Base-by-base conservation (phyloP, 257 asterid genomes). In the Solanum lycopersicoides region DNA sequence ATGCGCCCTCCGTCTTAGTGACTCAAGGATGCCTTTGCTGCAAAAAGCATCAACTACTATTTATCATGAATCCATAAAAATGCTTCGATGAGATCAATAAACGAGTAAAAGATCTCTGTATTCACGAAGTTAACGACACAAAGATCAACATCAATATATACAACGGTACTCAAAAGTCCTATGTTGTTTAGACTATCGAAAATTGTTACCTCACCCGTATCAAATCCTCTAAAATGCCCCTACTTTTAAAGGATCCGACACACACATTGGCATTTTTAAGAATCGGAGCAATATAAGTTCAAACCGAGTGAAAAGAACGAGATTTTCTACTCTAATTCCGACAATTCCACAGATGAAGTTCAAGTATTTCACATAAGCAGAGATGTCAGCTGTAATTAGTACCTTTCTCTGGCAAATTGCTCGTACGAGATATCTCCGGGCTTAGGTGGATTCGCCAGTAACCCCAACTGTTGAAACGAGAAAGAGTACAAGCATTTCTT, bases 341-440 rank as follows among this genome's bases (percentile, higher is more conserved):
- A 30, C 37, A 45, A 47, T 11, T 86, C 16, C 53, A 72, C 42
- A 18, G 3, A 6, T 32, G 50, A 45, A 69, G 42, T 53, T 42
- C 45, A 68, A 4, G n/a, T 39, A n/a, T 50, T n/a, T 82, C 32
- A 60, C 44, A 65, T 25, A 79, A 53, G 9, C 37, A 44, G 9
- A 45, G 66, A 79, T 25, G 13, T 50, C 83, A 76, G 79, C 15
- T 39, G 50, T 72, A 34, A 39, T 32, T 32, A 76, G 12, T 93
- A 96, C 99, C 99, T 96, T 92, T 97, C 98, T 83, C 95, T 91
- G 18, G 86, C 87, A 85, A 37, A 97, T 91, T 90, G 90, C 21
- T 94, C 99, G 18, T 94, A 96, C 9, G 99, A 97, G 88, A 96
- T 93, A 88, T 97, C 99, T 75, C 99, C 99, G 28, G 96, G 98